A percentile compares a stretch with the other conserved stretches of the same genome.
Evolutionary conservation across 345 rosid species (phyloP).

Genomic region (Hibiscus syriacus): DNA sequence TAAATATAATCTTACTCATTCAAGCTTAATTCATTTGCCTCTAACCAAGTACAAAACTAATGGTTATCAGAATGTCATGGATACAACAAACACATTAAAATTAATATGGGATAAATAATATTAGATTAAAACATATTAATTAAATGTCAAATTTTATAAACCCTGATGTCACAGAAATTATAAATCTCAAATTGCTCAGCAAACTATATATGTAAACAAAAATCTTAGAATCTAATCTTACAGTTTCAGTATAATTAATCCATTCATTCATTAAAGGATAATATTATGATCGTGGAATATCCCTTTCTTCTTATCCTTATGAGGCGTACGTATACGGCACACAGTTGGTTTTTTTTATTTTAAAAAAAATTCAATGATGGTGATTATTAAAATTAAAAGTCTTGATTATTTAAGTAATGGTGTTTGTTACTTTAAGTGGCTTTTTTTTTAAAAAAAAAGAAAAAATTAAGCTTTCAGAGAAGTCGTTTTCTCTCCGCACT

Average conservation of each 20-base stretch:
- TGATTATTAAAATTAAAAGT: background rate
- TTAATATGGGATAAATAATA: no score
- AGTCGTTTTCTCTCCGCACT: background rate
- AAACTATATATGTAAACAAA: background rate
- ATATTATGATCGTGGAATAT: background rate
- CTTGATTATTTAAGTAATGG: background rate
- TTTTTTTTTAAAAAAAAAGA: no score
- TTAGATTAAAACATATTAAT: no score
- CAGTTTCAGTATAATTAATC: background rate
- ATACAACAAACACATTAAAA: no score
- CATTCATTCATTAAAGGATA: background rate
- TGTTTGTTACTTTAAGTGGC: background rate
- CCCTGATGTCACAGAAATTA: no score
- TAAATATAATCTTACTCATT: no score
- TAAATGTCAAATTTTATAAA: no score
- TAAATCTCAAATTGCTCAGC: no score
- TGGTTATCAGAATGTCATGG: no score
- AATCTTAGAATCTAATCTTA: background rate
- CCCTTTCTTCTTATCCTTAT: background rate
- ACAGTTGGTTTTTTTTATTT: background rate
- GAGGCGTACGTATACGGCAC: background rate
- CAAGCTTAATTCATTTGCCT: no score
- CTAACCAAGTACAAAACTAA: no score
- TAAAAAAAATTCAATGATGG: background rate
- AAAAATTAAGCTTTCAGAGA: background rate